Evolutionary conservation across 805 yeast species (phyloP).

Genomic region (Saccharomycopsis sp.): DNA sequence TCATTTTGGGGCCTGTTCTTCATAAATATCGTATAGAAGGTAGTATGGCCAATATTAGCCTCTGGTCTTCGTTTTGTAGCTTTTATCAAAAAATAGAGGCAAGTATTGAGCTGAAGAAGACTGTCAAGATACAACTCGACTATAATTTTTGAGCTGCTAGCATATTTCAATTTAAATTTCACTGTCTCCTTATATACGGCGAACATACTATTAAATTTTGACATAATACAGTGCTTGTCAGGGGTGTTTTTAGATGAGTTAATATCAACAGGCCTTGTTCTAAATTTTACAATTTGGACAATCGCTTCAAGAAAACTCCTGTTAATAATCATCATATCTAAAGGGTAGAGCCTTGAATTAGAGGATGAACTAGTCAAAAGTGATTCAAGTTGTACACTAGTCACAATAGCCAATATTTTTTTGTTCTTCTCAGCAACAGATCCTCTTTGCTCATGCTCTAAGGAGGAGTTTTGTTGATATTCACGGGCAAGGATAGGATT

Average conservation of each 20-base stretch:
- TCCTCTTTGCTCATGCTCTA: slow-evolving; percentile 1
- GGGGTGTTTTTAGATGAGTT: not conserved
- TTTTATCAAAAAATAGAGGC: not conserved
- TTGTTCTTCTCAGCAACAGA: slow-evolving; percentile 4
- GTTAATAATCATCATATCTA: not conserved
- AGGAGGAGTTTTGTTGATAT: no score
- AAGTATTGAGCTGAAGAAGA: not conserved
- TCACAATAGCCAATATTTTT: not conserved
- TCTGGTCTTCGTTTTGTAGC: not conserved
- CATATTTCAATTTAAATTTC: not conserved
- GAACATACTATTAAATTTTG: not conserved
- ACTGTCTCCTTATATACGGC: not conserved
- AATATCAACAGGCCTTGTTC: not conserved
- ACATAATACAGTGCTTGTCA: not conserved
- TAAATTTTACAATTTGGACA: not conserved
- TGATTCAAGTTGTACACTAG: not conserved
- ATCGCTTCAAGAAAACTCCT: not conserved
- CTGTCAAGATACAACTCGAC: not conserved
- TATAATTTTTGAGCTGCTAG: not conserved
- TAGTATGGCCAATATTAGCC: not conserved
- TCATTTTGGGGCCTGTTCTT: not conserved
- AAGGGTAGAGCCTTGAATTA: not conserved
- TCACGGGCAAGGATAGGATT: not conserved
- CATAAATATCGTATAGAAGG: not conserved
- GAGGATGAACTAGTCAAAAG: not conserved